Conservation (phyloP, 2,329 filamentous ascomycete genomes). For the Helicocarpus griseus region DNA sequence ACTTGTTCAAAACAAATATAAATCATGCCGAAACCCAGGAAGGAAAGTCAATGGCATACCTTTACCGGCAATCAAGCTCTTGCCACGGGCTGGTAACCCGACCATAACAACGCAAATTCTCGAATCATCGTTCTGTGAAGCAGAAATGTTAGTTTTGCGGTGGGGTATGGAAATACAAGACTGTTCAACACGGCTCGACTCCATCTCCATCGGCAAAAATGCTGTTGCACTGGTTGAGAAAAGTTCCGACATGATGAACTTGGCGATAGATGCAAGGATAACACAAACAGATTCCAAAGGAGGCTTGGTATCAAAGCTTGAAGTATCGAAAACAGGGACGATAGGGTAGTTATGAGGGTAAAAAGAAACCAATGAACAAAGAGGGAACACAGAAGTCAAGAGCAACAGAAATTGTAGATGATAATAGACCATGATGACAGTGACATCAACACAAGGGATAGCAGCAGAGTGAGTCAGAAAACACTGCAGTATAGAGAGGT, state of each 20-base stretch:
- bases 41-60: conserved; percentile 45
- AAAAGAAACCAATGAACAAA: too few relatives aligned
- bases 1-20: not conserved
- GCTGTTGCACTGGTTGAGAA: not conserved
- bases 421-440: not conserved
- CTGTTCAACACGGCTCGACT: not conserved
- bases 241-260: not conserved
- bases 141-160: conserved; percentile 3
- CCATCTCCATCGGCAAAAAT: not conserved
- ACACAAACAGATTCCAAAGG: not conserved
- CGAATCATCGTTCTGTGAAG: conserved; percentile 77
- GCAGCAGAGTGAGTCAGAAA: not conserved
- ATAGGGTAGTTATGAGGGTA: too few relatives aligned
- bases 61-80: conserved; percentile 96
- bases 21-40: not conserved
- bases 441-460: not conserved
- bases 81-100: conserved; percentile 85
- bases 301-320: not conserved
- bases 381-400: not conserved
- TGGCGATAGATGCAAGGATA: not conserved
- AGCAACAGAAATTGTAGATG: not conserved
- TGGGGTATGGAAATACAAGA: not conserved
- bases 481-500: not conserved
- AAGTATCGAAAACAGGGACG: too few relatives aligned
- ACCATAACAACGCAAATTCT: conserved; percentile 99